phyloP scores from a whole-genome alignment of 345 rosid genomes.

The Reutealis trisperma region DNA sequence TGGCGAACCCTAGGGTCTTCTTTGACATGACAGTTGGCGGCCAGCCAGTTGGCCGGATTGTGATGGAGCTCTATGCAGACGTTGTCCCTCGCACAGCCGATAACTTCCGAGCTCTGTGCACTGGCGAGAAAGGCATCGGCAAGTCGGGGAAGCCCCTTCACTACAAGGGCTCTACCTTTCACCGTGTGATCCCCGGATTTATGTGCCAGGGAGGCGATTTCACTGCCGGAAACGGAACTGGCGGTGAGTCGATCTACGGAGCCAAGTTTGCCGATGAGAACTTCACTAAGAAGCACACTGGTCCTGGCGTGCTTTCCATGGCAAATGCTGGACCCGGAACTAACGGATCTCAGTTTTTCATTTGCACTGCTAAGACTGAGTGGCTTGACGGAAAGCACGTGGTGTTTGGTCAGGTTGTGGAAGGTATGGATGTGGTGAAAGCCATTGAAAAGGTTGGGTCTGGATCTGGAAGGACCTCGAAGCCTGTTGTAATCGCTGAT shows the following conservation, averaged over 20 bases:
- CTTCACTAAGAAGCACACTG: constrained; percentile 32
- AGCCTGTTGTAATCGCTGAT: constrained; percentile 18
- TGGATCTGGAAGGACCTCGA: constrained; percentile 11
- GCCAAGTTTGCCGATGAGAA: constrained; percentile 36
- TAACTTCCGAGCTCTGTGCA: constrained; percentile 42
- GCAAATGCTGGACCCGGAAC: constrained; percentile 35
- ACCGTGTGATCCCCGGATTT: constrained; percentile 34
- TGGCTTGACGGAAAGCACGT: constrained; percentile 36
- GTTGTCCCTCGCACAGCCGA: constrained; percentile 34
- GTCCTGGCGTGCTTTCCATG: constrained; percentile 34
- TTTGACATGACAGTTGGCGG: constrained; percentile 38
- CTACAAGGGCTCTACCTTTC: constrained; percentile 29
- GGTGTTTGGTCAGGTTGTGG: constrained; percentile 26
- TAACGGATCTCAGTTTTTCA: constrained; percentile 37
- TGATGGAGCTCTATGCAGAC: constrained; percentile 35
- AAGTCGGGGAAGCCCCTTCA: constrained; percentile 32
- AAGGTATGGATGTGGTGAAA: constrained; percentile 27
- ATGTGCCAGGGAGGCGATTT: constrained; percentile 39
- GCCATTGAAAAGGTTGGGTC: constrained; percentile 30
- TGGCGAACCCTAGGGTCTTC: constrained; percentile 34
- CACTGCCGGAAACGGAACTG: constrained; percentile 35
- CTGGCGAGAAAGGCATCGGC: constrained; percentile 37
- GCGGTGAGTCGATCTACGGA: constrained; percentile 37
- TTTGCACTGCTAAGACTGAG: constrained; percentile 27
- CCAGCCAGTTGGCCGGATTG: constrained; percentile 26